Conservation (phyloP, 2,329 filamentous ascomycete species). For the Phyllosticta citrichinensis region DNA sequence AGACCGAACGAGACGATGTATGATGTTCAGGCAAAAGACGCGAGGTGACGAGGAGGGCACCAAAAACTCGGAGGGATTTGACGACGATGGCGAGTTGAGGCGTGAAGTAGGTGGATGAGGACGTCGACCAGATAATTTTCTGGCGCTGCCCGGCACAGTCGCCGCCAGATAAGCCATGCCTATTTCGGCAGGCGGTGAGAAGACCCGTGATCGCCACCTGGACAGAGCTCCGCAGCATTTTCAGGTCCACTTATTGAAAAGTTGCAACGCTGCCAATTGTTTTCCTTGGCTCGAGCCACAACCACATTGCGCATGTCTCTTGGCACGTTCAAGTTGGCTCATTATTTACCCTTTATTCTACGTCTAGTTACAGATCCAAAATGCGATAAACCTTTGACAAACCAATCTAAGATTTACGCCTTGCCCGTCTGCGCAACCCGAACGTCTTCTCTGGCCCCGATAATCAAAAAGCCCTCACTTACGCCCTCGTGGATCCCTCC, state of each 20-base stretch:
- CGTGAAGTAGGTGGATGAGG: neutral
- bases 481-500: slow-evolving; percentile 58
- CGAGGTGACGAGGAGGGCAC: too few relatives aligned
- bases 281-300: neutral
- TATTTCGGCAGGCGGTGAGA: neutral
- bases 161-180: neutral
- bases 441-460: slow-evolving; percentile 1
- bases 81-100: slow-evolving; percentile 7
- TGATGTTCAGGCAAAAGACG: neutral
- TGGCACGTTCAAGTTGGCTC: neutral
- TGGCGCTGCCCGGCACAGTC: neutral
- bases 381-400: neutral
- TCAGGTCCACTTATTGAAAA: neutral
- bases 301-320: neutral
- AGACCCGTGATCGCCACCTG: neutral
- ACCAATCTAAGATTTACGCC: neutral
- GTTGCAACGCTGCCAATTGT: too few relatives aligned
- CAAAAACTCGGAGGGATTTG: slow-evolving; percentile 7
- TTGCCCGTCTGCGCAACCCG: neutral
- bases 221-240: neutral
- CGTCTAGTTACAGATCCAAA: neutral
- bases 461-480: slow-evolving; percentile 39
- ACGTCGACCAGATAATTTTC: neutral
- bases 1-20: neutral
- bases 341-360: neutral